Conservation (phyloP, 2,329 filamentous ascomycete genomes). For the Clarireedia hainanense region DNA sequence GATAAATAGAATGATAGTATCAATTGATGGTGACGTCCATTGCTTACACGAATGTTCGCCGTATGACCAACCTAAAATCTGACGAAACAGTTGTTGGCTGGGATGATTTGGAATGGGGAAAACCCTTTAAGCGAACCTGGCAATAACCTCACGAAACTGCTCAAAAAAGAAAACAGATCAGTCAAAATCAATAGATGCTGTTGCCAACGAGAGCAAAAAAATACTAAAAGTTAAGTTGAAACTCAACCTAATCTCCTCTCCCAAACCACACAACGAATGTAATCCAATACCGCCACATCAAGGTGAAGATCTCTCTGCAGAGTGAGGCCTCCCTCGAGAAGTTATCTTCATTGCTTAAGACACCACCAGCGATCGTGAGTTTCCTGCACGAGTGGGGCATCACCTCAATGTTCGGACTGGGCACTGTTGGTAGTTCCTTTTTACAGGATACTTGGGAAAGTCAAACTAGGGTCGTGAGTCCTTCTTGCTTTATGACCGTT, state of each 20-base stretch:
- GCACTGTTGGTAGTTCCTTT: constrained; percentile 40
- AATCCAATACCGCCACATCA: constrained; percentile 61
- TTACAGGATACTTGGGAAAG: neutral
- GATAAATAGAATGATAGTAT: no score
- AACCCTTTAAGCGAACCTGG: neutral
- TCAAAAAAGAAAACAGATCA: neutral
- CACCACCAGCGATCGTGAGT: constrained; percentile 53
- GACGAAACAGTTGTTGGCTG: no score
- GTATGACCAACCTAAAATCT: no score
- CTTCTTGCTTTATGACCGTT: constrained; percentile 7
- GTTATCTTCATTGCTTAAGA: constrained; percentile 62
- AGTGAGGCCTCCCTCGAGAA: constrained; percentile 64
- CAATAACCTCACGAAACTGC: neutral
- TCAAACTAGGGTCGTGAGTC: neutral
- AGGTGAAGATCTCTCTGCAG: constrained; percentile 65
- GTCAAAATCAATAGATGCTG: neutral
- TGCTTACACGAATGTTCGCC: no score
- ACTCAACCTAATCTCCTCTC: constrained; percentile 27
- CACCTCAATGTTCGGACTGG: constrained; percentile 64
- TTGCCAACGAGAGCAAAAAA: neutral
- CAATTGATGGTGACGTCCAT: no score
- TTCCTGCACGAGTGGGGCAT: constrained; percentile 57
- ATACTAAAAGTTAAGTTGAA: constrained; percentile 18
- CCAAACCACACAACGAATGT: constrained; percentile 56
- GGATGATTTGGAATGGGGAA: no score